Conservation (phyloP, 345 rosid species). For the Murraya paniculata region DNA sequence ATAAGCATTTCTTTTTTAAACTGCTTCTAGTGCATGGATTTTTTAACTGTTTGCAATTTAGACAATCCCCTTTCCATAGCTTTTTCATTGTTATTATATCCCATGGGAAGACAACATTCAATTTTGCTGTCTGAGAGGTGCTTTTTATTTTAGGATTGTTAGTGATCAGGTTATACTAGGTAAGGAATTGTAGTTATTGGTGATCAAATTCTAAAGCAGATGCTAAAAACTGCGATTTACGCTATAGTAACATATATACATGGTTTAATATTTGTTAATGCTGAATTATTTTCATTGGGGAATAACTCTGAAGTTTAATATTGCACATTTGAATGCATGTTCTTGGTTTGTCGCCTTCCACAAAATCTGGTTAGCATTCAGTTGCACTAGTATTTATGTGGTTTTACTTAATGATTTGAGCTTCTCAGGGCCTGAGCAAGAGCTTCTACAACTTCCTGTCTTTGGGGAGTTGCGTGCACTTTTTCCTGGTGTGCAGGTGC, state of each 20-base stretch:
- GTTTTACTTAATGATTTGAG: conserved; percentile 22
- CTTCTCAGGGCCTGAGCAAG: conserved; percentile 85
- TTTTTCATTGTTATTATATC: neutral
- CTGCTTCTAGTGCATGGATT: neutral
- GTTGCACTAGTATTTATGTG: neutral
- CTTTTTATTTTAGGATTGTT: neutral
- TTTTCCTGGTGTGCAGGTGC: conserved; percentile 61
- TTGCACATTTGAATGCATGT: neutral
- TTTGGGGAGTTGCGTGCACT: conserved; percentile 80
- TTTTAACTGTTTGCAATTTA: neutral
- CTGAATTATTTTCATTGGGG: neutral
- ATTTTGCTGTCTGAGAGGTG: neutral
- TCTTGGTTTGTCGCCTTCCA: neutral
- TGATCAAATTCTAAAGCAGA: neutral
- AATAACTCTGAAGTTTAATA: neutral
- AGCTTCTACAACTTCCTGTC: conserved; percentile 77
- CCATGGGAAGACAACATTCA: neutral
- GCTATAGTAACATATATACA: neutral
- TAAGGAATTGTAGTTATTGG: conserved; percentile 8
- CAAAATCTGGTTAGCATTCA: neutral
- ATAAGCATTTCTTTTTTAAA: conserved; percentile 1
- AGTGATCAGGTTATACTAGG: neutral
- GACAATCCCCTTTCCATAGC: neutral
- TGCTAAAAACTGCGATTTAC: neutral
- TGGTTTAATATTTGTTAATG: neutral